Base-by-base conservation (phyloP, 2,329 filamentous ascomycete species). In the Fusarium acutatum region DNA sequence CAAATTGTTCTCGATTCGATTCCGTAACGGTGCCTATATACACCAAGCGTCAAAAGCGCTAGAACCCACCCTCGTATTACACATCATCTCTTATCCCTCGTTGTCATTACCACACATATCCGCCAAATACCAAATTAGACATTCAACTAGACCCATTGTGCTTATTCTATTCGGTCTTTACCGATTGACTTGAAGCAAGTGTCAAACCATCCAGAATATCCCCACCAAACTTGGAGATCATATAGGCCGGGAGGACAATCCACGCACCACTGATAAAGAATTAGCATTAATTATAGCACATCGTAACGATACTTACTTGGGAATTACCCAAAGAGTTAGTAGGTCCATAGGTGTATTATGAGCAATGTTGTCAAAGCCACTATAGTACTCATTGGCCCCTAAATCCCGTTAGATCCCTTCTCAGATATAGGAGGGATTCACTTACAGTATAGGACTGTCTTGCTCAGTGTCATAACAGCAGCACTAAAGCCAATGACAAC, bases 391-490 rank as follows among this genome's bases (percentile, higher is more conserved):
- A 63, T 88, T 86, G 54, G 87, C 80, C 87, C 87, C 88, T 90
- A 22, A 22, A 3, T 6, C 7, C 5, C 9, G 24, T 67, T 22
- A 67, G 53, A 12, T 28, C 4, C 10, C 2, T 17, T 9, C 50
- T 11, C 18, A 18, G 13, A 14, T 5, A 18, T 10, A 50, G 3
- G 2, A 26, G 2, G 24, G 15, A 3, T 6, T 20, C n/a, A 84
- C 88, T 79, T 71, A 89, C 88, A 89, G 78, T 91, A 91, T 6
- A 91, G 79, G 17, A 86, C 79, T n/a, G 89, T 90, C 85, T 90
- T 91, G 84, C 86, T 89, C 17, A 90, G 74, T 2, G 89, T 91
- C 89, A 90, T 90, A 60, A 90, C 84, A 3, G 87, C 85, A 0
- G 87, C 86, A 66, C 85, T 84, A 72, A 89, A 89, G 10, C 84